A percentile compares a stretch with the other conserved stretches of the same genome.
Evolutionary conservation across 164 flowering plant genomes (phyloP).

Genomic region (Stephania japonica): DNA sequence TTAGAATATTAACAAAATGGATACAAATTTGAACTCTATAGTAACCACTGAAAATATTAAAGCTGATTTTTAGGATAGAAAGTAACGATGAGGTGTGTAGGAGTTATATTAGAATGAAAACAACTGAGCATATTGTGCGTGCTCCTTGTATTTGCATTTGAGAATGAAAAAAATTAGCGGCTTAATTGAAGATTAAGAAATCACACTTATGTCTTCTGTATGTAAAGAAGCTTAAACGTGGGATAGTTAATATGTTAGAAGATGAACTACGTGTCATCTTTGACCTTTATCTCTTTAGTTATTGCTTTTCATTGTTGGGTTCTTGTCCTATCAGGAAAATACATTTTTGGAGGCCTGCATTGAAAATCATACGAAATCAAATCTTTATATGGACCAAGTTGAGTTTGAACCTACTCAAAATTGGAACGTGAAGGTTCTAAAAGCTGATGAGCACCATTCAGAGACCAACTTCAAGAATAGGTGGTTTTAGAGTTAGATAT

Average conservation of each 20-base stretch:
- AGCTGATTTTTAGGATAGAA: too few relatives aligned
- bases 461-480: conserved; percentile 30
- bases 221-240: background rate
- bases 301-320: background rate
- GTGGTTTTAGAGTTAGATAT: conserved; percentile 26
- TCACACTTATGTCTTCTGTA: background rate
- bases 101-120: too few relatives aligned
- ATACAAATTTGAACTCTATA: too few relatives aligned
- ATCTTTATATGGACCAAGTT: conserved; percentile 96
- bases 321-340: conserved; percentile 49
- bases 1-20: too few relatives aligned
- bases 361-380: conserved; percentile 92
- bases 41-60: too few relatives aligned
- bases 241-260: background rate
- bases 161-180: too few relatives aligned
- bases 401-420: conserved; percentile 86
- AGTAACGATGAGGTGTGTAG: too few relatives aligned
- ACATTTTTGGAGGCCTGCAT: conserved; percentile 92
- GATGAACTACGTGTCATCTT: background rate
- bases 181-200: background rate
- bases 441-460: conserved; percentile 48
- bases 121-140: too few relatives aligned
- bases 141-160: too few relatives aligned
- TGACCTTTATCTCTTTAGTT: background rate
- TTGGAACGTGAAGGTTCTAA: conserved; percentile 61